Percentiles rank a stretch among this genome's conserved stretches.
phyloP scores from a whole-genome alignment of 2,329 filamentous ascomycete genomes.

The Dothidotthia symphoricarpi region DNA sequence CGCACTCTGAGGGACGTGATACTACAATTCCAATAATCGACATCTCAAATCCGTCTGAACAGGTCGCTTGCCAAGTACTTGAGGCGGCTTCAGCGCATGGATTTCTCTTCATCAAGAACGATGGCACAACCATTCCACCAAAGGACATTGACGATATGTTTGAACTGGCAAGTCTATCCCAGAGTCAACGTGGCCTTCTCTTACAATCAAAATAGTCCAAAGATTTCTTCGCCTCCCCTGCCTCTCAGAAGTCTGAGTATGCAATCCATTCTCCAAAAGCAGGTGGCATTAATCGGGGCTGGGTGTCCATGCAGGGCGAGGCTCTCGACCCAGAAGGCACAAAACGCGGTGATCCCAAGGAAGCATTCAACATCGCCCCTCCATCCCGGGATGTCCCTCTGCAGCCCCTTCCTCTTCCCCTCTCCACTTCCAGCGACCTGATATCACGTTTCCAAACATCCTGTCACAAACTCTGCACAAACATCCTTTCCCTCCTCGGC shows the following conservation, averaged over 20 bases:
- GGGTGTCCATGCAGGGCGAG: conserved; percentile 84
- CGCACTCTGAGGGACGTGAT: conserved; percentile 6
- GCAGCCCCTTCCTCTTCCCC: conserved; percentile 70
- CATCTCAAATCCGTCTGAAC: conserved; percentile 60
- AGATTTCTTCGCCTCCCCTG: conserved; percentile 68
- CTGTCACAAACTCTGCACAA: conserved; percentile 71
- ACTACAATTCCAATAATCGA: conserved; percentile 74
- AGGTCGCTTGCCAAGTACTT: conserved; percentile 68
- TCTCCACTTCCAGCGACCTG: conserved; percentile 59
- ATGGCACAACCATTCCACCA: conserved; percentile 65
- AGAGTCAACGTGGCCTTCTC: background rate
- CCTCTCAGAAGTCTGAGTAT: conserved; percentile 70
- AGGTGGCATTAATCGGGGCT: conserved; percentile 72
- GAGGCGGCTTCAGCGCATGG: conserved; percentile 79
- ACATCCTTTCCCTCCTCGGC: conserved; percentile 74
- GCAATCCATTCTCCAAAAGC: conserved; percentile 64
- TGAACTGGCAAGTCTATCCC: conserved; percentile 57
- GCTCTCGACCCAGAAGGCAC: conserved; percentile 82
- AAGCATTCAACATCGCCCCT: conserved; percentile 88
- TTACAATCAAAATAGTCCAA: conserved; percentile 54
- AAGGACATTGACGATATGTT: conserved; percentile 70
- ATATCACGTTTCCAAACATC: conserved; percentile 66
- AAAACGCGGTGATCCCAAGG: conserved; percentile 72
- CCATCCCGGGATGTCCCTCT: conserved; percentile 56
- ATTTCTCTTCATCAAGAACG: conserved; percentile 84